Conservation (phyloP, 495 filamentous ascomycete genomes). For the Penicillium subrubescens region DNA sequence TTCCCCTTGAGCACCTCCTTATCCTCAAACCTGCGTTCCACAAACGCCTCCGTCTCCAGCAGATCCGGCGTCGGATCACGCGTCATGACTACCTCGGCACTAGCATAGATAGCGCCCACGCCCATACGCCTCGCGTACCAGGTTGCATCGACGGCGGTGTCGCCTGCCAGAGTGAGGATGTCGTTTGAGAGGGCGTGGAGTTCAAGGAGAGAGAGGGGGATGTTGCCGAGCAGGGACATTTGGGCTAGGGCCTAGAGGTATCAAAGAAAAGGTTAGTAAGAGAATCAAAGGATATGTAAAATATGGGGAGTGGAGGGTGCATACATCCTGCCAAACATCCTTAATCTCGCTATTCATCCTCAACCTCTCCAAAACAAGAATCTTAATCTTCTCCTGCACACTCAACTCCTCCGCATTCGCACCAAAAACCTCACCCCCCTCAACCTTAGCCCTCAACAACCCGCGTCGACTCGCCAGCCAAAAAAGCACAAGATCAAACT, state of each 20-base stretch:
- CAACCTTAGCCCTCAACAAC: constrained; percentile 53
- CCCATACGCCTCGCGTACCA: constrained; percentile 92
- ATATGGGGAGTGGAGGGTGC: constrained; percentile 20
- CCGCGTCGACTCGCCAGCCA: constrained; percentile 72
- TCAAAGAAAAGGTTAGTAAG: too few species aligned
- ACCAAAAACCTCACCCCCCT: constrained; percentile 38
- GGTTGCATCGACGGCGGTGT: constrained; percentile 73
- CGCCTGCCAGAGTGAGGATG: constrained; percentile 82
- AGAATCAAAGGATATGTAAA: too few species aligned
- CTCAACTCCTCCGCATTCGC: constrained; percentile 22
- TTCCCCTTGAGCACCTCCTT: constrained; percentile 56
- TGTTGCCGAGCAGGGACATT: constrained; percentile 77
- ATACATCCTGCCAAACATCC: constrained; percentile 80
- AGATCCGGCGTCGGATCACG: constrained; percentile 70
- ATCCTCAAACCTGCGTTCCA: constrained; percentile 76
- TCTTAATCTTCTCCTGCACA: constrained; percentile 60
- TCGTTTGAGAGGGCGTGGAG: constrained; percentile 82
- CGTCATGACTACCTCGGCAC: constrained; percentile 90
- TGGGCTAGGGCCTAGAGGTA: constrained; percentile 73
- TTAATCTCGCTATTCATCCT: constrained; percentile 70
- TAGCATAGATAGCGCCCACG: constrained; percentile 79
- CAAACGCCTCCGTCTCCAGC: constrained; percentile 74
- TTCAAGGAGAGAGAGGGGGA: constrained; percentile 77
- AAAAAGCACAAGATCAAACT: constrained; percentile 81
- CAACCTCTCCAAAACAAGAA: constrained; percentile 70